Evolutionary conservation across 805 yeast genomes (phyloP), one percentile per base, ranked within the genome.

Genomic region (Wickerhamiella hasegawae): DNA sequence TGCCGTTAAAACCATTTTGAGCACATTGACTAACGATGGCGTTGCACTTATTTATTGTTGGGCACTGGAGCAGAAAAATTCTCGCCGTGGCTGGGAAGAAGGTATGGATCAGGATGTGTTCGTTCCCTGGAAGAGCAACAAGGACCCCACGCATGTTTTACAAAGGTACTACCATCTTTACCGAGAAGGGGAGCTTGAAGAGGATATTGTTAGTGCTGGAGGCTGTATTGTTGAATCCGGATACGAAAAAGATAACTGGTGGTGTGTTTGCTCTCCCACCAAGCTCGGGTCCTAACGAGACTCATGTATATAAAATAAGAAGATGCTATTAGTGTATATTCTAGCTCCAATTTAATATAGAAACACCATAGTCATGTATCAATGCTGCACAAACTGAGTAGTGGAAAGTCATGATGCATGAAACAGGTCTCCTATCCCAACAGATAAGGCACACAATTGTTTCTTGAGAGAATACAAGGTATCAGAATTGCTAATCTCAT

Each of bases 231-330:
- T 78, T 0, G 71, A 68, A 19, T 60, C 68, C 29, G 98, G 98
- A 1, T 90, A 87, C 51, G 97, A 90, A 53, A 71, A 69, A 50
- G 98, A 87, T 52, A 87, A 87, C 49, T 90, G 97, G 97, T 87
- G 94, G 80, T 32, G 34, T 19, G 35, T 39, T 6, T 33, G 35
- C 30, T 8, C 24, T 21, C n/a, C n/a, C n/a, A n/a, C n/a, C n/a
- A n/a, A n/a, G n/a, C n/a, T n/a, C n/a, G n/a, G n/a, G n/a, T n/a
- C n/a, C n/a, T n/a, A n/a, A n/a, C n/a, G n/a, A n/a, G n/a, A n/a
- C n/a, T n/a, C n/a, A n/a, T n/a, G n/a, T n/a, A n/a, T n/a, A n/a
- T n/a, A n/a, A n/a, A n/a, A n/a, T n/a, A n/a, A n/a, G n/a, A n/a
- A n/a, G n/a, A n/a, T n/a, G n/a, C n/a, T n/a, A n/a, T n/a, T n/a